Evolutionary conservation across 2,329 filamentous ascomycete genomes (phyloP).

Genomic region (Botrytis porri): DNA sequence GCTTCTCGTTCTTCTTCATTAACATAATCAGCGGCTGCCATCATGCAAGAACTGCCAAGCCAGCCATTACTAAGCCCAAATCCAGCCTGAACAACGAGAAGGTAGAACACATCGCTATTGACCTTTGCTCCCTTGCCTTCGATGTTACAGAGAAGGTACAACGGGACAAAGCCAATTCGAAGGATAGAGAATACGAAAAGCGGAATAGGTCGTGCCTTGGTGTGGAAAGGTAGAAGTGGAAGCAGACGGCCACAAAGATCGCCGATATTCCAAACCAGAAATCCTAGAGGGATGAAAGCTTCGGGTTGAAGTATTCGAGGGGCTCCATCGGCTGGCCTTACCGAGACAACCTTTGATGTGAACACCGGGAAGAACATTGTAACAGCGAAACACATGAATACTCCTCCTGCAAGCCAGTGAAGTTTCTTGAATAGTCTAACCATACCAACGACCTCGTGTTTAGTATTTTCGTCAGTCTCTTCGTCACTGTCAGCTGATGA

Average conservation of each 20-base stretch:
- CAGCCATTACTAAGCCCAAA: slow-evolving; percentile 89
- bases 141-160: slow-evolving; percentile 90
- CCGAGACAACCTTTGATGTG: slow-evolving; percentile 64
- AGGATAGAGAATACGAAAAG: slow-evolving; percentile 66
- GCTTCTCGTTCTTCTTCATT: slow-evolving; percentile 80
- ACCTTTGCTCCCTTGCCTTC: slow-evolving; percentile 70
- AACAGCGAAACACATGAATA: slow-evolving; percentile 76
- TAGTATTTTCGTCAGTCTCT: slow-evolving; percentile 48
- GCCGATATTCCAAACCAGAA: slow-evolving; percentile 91
- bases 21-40: slow-evolving; percentile 80
- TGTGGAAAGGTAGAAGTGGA: slow-evolving; percentile 55
- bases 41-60: slow-evolving; percentile 85
- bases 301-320: slow-evolving; percentile 64
- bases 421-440: slow-evolving; percentile 71
- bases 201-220: slow-evolving; percentile 60
- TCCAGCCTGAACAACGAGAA: slow-evolving; percentile 74
- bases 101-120: slow-evolving; percentile 81
- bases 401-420: slow-evolving; percentile 70
- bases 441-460: slow-evolving; percentile 55
- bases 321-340: slow-evolving; percentile 42
- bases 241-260: slow-evolving; percentile 75
- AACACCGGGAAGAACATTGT: slow-evolving; percentile 97
- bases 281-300: slow-evolving; percentile 84
- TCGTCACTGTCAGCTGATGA: slow-evolving; percentile 51
- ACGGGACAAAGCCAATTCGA: slow-evolving; percentile 69